A percentile compares a stretch with the other conserved stretches of the same genome.
Evolutionary conservation across 495 filamentous ascomycete genomes (phyloP).

Genomic region (Penicillium crystallinum): DNA sequence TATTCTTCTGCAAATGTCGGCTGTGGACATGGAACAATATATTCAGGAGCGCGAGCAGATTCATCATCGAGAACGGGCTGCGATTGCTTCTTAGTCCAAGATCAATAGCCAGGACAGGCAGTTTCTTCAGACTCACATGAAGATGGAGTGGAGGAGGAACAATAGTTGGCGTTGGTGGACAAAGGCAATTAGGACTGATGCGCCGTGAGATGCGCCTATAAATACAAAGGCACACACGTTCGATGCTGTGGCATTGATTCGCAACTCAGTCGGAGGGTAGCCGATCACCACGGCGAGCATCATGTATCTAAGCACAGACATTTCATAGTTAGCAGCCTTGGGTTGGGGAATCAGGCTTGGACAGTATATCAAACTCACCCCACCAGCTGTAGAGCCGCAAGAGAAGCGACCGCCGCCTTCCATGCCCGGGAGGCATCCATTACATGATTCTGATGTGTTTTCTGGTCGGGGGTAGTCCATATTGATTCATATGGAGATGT

Average conservation of each 20-base stretch:
- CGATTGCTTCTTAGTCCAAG: not conserved
- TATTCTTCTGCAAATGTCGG: slow-evolving; percentile 21
- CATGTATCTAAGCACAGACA: not conserved
- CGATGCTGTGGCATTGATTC: not conserved
- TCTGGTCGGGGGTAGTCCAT: not conserved
- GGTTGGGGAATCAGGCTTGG: not conserved
- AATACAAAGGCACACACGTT: not conserved
- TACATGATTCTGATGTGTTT: not conserved
- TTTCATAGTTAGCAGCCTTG: not conserved
- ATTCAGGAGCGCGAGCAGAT: slow-evolving; percentile 30
- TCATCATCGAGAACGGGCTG: slow-evolving; percentile 28
- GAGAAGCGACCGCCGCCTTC: not conserved
- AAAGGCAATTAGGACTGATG: not conserved
- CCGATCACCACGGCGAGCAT: not conserved
- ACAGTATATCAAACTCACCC: not conserved
- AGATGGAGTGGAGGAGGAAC: not conserved
- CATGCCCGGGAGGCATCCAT: not conserved
- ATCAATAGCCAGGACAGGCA: not conserved
- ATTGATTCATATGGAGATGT: not conserved
- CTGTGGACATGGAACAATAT: slow-evolving; percentile 29
- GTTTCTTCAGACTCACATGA: not conserved
- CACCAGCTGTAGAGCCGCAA: not conserved
- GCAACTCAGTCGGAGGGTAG: not conserved
- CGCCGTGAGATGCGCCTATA: not conserved
- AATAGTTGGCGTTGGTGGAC: not conserved